A percentile compares a stretch with the other conserved stretches of the same genome.
Evolutionary conservation across 2,329 filamentous ascomycete genomes (phyloP).

Genomic region (Colletotrichum sp.): DNA sequence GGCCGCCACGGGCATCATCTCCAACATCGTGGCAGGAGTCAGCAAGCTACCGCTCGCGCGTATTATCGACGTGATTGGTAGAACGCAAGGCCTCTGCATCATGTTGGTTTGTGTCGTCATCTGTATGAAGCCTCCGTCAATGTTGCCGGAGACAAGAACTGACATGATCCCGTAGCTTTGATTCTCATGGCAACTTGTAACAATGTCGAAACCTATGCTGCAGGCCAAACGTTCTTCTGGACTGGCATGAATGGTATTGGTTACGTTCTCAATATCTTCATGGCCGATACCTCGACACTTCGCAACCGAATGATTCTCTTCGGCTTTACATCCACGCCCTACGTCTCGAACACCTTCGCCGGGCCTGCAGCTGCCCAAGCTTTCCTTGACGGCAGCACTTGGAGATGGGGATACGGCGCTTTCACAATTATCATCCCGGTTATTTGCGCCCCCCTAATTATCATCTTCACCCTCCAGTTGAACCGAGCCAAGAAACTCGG

Average conservation of each 20-base stretch:
- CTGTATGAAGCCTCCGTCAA: background rate
- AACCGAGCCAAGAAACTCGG: constrained; percentile 19
- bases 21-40: constrained; percentile 34
- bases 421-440: constrained; percentile 62
- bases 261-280: constrained; percentile 33
- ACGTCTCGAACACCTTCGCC: constrained; percentile 39
- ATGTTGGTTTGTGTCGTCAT: constrained; percentile 24
- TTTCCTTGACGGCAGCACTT: constrained; percentile 28
- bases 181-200: constrained; percentile 63
- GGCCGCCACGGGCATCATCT: constrained; percentile 48
- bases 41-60: constrained; percentile 39
- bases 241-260: constrained; percentile 45
- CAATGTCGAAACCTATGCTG: constrained; percentile 49
- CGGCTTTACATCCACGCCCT: constrained; percentile 35
- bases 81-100: constrained; percentile 37
- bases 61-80: constrained; percentile 42
- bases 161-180: constrained; percentile 42
- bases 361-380: constrained; percentile 29
- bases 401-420: constrained; percentile 51
- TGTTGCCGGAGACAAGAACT: constrained; percentile 10
- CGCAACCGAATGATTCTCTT: constrained; percentile 36
- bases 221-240: constrained; percentile 59
- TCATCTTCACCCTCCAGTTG: constrained; percentile 17
- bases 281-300: constrained; percentile 34
- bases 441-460: constrained; percentile 5